These are phyloP conservation scores for Floccularia luteovirens DNA, from an alignment of 768 basidiomycete species.

Conservation along the genomic window DNA sequence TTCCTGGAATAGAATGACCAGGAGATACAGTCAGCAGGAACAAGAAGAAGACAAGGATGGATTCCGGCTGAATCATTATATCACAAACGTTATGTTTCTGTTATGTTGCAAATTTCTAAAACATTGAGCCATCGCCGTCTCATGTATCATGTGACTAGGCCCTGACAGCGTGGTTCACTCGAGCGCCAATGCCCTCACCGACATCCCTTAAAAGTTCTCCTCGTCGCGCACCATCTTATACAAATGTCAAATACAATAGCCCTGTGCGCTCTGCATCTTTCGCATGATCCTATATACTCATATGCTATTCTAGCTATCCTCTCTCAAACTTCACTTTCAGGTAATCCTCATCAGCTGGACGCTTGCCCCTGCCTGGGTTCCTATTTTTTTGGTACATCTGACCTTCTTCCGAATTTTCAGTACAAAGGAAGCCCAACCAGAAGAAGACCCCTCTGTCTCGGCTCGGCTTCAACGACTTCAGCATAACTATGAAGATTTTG, in stretches of 20 bases:
- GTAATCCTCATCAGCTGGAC: conserved; percentile 26
- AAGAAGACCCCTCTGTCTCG: conserved; percentile 95
- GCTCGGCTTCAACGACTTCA: conserved; percentile 91
- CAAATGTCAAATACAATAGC: conserved; percentile 53
- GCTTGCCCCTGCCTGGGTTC: background rate
- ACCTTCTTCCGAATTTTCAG: conserved; percentile 29
- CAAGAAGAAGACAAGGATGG: no score
- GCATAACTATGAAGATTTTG: conserved; percentile 95
- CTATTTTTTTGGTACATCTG: background rate
- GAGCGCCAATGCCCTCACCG: no score
- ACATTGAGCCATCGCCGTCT: no score
- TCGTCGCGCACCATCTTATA: no score
- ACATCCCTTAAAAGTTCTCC: no score
- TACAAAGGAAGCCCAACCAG: conserved; percentile 93
- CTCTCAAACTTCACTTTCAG: conserved; percentile 92
- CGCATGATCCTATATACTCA: background rate
- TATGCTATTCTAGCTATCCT: conserved; percentile 51
- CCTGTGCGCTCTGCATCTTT: conserved; percentile 22
- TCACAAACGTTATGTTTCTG: no score
- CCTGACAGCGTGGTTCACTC: no score
- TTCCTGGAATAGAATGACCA: no score
- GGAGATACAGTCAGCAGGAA: no score
- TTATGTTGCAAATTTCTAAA: no score
- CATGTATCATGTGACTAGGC: no score
- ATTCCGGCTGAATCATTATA: no score